Conservation (phyloP, 768 basidiomycete species). For the Rhizopogon sp. region DNA sequence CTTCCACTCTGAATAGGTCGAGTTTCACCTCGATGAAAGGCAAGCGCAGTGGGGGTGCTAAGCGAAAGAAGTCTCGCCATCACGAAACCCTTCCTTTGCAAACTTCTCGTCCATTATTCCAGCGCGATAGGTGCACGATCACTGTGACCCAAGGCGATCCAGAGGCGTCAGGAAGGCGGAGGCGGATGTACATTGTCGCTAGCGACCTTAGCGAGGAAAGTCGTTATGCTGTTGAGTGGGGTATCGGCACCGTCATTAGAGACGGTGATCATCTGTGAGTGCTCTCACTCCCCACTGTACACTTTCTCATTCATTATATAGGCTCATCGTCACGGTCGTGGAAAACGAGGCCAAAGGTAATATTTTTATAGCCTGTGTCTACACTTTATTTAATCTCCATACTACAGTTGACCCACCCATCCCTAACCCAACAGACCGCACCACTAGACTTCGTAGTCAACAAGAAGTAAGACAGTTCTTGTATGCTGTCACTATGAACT, state of each 20-base stretch:
- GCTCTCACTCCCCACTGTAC: not conserved
- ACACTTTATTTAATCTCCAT: conserved; percentile 4
- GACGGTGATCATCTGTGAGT: conserved; percentile 87
- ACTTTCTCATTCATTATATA: conserved; percentile 13
- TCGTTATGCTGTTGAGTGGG: conserved; percentile 96
- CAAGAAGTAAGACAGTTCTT: conserved; percentile 63
- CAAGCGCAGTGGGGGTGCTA: conserved; percentile 29
- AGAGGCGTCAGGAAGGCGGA: conserved; percentile 48
- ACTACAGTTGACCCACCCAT: conserved; percentile 58
- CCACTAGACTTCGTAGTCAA: conserved; percentile 78
- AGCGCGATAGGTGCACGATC: conserved; percentile 90
- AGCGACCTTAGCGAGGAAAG: conserved; percentile 95
- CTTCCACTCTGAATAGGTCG: conserved; percentile 59
- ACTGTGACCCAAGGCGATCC: conserved; percentile 85
- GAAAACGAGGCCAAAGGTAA: conserved; percentile 89
- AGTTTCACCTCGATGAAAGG: conserved; percentile 30
- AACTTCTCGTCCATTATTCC: conserved; percentile 79
- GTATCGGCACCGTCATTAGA: conserved; percentile 89
- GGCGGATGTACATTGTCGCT: conserved; percentile 77
- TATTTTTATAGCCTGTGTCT: conserved; percentile 13
- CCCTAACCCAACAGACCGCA: conserved; percentile 69
- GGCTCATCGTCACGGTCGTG: conserved; percentile 82
- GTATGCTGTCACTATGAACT: conserved; percentile 1
- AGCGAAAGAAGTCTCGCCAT: conserved; percentile 56
- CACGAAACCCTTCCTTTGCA: conserved; percentile 61